Base-by-base conservation (phyloP, 108 stramenopile species). In the Skeletonema potamos region DNA sequence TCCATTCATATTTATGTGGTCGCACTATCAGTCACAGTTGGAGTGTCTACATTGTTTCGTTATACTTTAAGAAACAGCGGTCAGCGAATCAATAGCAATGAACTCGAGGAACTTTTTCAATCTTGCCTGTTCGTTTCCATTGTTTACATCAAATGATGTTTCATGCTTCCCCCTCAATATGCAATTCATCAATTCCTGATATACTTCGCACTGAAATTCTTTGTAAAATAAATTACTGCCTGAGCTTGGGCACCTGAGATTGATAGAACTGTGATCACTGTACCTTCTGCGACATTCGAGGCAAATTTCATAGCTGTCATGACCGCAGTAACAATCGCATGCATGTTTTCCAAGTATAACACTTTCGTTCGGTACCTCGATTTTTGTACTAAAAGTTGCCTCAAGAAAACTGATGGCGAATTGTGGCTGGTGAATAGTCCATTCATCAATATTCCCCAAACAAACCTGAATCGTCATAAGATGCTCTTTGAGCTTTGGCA, bases 81-180 rank as follows among this genome's bases (percentile, higher is more conserved):
- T n/a, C n/a, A n/a, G n/a, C n/a, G n/a, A n/a, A n/a, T 59, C 6
- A 8, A 59, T 18, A 32, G 58, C 12, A 6, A 59, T 37, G 10
- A 59, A 59, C 20, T 26, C 58, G 3, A 76, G 10, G 54, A 76
- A 62, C 54, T 62, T 68, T 4, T 59, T 56, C 74, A 76, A 62
- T 34, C 54, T 62, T 12, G 0, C 12, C 24, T 58, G 58, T 6
- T 62, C 60, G 20, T 29, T 56, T 33, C 27, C 67, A 13, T 68
- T 57, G n/a, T 27, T 30, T 29, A 76, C 26, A 32, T 60, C 34
- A 29, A 68, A 75, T 4, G 41, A 27, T 5, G 48, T 36, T 29
- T 66, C 48, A 30, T 62, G 46, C 48, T n/a, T 62, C 27, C 74
- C 66, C n/a, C 26, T 26, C 11, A 7, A 8, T 5, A 24, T 58